Evolutionary conservation across 208 protist genomes (phyloP), one percentile per base, ranked within the genome.

Genomic region (Phytomonas francai): DNA sequence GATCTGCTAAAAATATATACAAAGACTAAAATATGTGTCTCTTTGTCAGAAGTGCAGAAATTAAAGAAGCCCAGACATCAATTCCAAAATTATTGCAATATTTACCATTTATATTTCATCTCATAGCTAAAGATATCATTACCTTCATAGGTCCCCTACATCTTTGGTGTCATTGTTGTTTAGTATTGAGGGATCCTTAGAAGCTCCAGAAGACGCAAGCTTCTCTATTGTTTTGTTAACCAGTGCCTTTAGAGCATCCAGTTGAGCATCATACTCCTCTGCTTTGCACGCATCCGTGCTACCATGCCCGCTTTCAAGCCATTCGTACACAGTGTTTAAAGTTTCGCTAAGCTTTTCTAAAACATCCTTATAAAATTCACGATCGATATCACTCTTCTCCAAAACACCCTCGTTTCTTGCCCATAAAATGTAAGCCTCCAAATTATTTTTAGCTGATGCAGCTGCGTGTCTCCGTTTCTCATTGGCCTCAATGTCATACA

Each of bases 361-460:
- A 42, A 54, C 63, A 8, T 87, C 63, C 45, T 70, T 67, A 42
- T 75, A 69, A 16, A 63, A 27, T 60, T 92, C 87, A 61, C 89
- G 80, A 3, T 84, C 59, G 29, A 92, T 69, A 19, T 83, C 87
- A 7, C 93, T 86, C 28, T 73, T 65, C 65, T 91, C 90, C 11
- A 68, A 67, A 19, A 54, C 45, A 25, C 19, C 45, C 25, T 54
- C 45, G 25, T 19, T 22, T 7, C 45, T 54, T 54, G 45, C 45
- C 83, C 84, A 93, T 63, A 91, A 89, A 12, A 96, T 65, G 70
- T 83, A 96, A 3, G 79, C 59, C 70, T 93, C 85, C n/a, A 96
- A 70, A 57, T 92, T 82, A 72, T 96, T 96, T 63, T 91, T 93
- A 9, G 87, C 79, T 25, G 70, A 70, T 14, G 84, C 75, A 30